phyloP scores from a whole-genome alignment of 345 rosid genomes.

The Cardiospermum halicacabum region DNA sequence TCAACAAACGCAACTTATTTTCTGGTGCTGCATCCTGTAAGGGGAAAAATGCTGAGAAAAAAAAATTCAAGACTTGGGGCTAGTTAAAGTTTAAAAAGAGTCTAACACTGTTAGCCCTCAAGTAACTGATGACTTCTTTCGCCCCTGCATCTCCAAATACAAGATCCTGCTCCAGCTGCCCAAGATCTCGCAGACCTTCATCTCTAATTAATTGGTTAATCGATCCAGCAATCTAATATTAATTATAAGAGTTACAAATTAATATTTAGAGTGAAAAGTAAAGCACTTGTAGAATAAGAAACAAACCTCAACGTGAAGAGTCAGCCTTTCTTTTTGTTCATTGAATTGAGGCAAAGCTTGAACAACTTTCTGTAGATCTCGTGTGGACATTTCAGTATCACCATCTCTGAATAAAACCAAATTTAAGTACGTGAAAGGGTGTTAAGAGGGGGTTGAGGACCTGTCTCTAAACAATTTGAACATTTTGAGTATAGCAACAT shows the following conservation, averaged over 20 bases:
- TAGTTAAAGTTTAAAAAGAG: background rate
- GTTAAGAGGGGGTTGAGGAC: background rate
- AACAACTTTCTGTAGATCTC: slow-evolving; percentile 92
- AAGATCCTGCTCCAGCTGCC: slow-evolving; percentile 97
- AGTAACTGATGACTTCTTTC: slow-evolving; percentile 74
- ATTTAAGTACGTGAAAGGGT: slow-evolving; percentile 11
- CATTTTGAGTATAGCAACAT: slow-evolving; percentile 4
- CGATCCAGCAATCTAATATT: slow-evolving; percentile 72
- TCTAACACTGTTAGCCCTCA: slow-evolving; percentile 67
- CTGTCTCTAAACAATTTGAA: background rate
- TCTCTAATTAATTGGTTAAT: slow-evolving; percentile 68
- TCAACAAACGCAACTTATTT: slow-evolving; percentile 83
- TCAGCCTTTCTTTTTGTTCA: slow-evolving; percentile 77
- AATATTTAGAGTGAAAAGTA: slow-evolving; percentile 14
- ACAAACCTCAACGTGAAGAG: slow-evolving; percentile 91
- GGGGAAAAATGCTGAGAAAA: slow-evolving; percentile 1
- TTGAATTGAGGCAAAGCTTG: slow-evolving; percentile 88
- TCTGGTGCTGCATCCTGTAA: slow-evolving; percentile 67
- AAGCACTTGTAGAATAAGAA: slow-evolving; percentile 8
- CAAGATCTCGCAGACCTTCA: slow-evolving; percentile 69
- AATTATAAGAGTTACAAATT: slow-evolving; percentile 12
- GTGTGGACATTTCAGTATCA: slow-evolving; percentile 77
- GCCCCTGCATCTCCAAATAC: slow-evolving; percentile 97
- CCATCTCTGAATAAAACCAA: slow-evolving; percentile 50
- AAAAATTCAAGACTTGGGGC: background rate